A percentile compares a stretch with the other conserved stretches of the same genome.
phyloP scores from a whole-genome alignment of 768 basidiomycete genomes.

The Exsudoporus frostii region DNA sequence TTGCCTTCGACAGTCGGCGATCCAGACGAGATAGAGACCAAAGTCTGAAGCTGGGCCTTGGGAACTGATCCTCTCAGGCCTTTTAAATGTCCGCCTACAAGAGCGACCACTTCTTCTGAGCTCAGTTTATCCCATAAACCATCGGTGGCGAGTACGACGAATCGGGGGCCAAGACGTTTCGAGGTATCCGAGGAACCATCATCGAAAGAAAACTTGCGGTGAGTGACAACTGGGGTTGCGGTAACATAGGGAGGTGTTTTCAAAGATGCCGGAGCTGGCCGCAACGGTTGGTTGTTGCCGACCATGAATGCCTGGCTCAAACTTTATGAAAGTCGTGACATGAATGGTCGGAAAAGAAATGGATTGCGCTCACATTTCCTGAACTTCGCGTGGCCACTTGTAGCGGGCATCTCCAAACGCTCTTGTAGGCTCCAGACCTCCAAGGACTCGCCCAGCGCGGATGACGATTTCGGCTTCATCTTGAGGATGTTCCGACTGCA shows the following conservation, averaged over 20 bases:
- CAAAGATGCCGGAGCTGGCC: conserved; percentile 57
- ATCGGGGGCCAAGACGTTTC: conserved; percentile 42
- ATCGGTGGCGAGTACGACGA: conserved; percentile 89
- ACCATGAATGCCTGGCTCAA: conserved; percentile 65
- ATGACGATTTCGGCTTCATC: conserved; percentile 75
- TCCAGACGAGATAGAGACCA: conserved; percentile 56
- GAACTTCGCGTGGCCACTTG: conserved; percentile 77
- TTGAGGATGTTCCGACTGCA: conserved; percentile 79
- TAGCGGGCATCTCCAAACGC: conserved; percentile 90
- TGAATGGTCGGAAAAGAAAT: neutral
- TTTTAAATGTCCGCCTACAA: conserved; percentile 78
- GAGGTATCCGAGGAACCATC: conserved; percentile 21
- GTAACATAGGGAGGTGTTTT: conserved; percentile 94
- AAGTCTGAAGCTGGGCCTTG: conserved; percentile 51
- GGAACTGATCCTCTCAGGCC: conserved; percentile 65
- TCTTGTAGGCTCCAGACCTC: conserved; percentile 81
- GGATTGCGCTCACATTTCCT: conserved; percentile 56
- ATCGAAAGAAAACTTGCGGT: conserved; percentile 62
- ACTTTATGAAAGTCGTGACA: conserved; percentile 28
- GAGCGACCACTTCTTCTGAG: conserved; percentile 83
- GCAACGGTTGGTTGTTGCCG: conserved; percentile 57
- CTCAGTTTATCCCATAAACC: conserved; percentile 72
- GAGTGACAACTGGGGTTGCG: conserved; percentile 77
- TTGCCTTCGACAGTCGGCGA: conserved; percentile 62
- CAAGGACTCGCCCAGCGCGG: conserved; percentile 76